Evolutionary conservation across 2,329 filamentous ascomycete genomes (phyloP).

Genomic region (Fusarium nodosum): DNA sequence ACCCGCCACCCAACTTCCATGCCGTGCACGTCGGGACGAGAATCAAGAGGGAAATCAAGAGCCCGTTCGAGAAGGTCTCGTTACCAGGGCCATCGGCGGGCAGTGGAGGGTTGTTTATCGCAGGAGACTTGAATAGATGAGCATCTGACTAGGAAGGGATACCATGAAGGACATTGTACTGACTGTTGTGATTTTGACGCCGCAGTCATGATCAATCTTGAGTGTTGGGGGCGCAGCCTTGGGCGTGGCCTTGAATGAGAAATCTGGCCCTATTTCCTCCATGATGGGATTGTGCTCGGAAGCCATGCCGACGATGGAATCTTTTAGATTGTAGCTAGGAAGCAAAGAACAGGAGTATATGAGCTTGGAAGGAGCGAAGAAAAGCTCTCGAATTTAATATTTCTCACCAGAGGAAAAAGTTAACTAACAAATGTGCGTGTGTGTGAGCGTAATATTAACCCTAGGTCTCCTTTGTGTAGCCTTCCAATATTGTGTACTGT

Average conservation of each 20-base stretch:
- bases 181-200: conserved; percentile 16
- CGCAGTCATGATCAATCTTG: conserved; percentile 23
- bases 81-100: conserved; percentile 22
- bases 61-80: conserved; percentile 18
- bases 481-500: not conserved
- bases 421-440: not conserved
- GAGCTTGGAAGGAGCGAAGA: not conserved
- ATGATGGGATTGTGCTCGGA: conserved; percentile 11
- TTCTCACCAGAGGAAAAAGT: conserved; percentile 1
- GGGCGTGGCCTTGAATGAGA: conserved; percentile 15
- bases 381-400: not conserved
- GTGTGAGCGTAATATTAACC: conserved; percentile 1
- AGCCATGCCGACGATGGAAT: not conserved
- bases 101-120: conserved; percentile 13
- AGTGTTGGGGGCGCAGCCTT: conserved; percentile 9
- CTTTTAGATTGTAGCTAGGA: not conserved
- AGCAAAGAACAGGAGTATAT: not conserved
- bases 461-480: not conserved
- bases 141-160: conserved; percentile 1
- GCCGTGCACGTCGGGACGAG: conserved; percentile 54
- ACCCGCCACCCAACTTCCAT: conserved; percentile 84
- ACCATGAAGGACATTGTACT: not conserved
- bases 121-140: conserved; percentile 12
- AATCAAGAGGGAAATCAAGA: conserved; percentile 16
- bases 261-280: conserved; percentile 13